Evolutionary conservation across 2,329 filamentous ascomycete genomes (phyloP), one percentile per base, ranked within the genome.

Genomic region (Cercospora berteroae): DNA sequence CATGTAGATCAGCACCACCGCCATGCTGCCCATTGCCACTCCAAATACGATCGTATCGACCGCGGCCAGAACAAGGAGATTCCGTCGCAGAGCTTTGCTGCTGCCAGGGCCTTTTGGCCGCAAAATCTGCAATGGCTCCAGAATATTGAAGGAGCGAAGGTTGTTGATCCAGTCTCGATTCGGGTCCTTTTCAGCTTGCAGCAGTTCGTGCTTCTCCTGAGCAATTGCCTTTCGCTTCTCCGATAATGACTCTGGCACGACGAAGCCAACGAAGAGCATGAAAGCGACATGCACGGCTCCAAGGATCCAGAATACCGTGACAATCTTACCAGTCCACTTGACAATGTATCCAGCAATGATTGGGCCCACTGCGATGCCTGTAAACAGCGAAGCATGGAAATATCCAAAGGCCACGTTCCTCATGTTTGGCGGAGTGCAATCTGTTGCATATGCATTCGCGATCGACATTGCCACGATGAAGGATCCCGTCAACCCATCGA

Each of bases 351-450:
- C 94, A 0, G 93, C 90, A 23, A 96, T 76, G 2, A 96, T 84
- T 7, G 95, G 95, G 0, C 95, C 95, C 33, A 94, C 80, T 0
- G 95, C 94, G 56, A 98, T 87, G n/a, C 95, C 95, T 1, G 87
- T 85, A 78, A 97, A 98, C 8, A 99, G 83, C 72, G 90, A 93
- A 10, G 92, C 93, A 74, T 98, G 92, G 74, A 98, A 90, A 77
- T 94, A 94, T 6, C 93, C 94, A 78, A 98, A 95, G 4, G 89
- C 88, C 7, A 96, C 90, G 67, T 90, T 91, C 20, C 95, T 88
- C 74, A 87, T 88, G 31, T 91, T 90, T 0, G 93, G 91, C 4
- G 90, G 83, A 0, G 93, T 94, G 79, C 93, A 97, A 79, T 99
- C 95, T 48, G 92, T 89, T 12, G 91, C 90, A 79, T 98, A 99